Evolutionary conservation across 2,329 filamentous ascomycete genomes (phyloP), one percentile per base, ranked within the genome.

Genomic region (Curvularia sp.): DNA sequence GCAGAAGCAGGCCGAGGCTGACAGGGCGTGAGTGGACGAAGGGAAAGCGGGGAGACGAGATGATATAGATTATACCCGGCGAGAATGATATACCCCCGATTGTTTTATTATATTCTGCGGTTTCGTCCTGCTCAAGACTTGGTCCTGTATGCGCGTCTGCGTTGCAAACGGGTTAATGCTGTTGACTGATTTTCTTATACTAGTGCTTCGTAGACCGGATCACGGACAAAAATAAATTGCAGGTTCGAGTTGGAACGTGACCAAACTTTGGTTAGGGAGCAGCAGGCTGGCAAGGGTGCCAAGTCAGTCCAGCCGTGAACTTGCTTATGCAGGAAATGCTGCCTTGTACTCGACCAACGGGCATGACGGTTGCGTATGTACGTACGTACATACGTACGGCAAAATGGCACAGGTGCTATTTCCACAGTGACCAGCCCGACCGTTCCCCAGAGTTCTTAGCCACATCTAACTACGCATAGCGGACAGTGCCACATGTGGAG

Each of bases 1-100:
- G 55, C 80, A 89, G 78, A 93, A 92, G 85, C 82, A 91, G 82
- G 85, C 55, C 7, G 61, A 71, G 59, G 25, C 46, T 13, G 55
- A 57, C 5, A 49, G 23, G 49, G 8, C 42, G 19, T 55, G 25
- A 42, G 43, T 10, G n/a, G 5, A 8, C 9, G 30, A 32, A 5
- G 0, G 28, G 13, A 2, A 23, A 9, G 39, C 6, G 13, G 39
- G 30, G 30, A 10, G 30, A 32, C n/a, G n/a, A n/a, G n/a, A n/a
- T n/a, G 34, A 38, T 38, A 28, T 19, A 15, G 21, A 46, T 46
- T 45, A 57, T 57, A 53, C 43, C 49, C 32, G 3, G 30, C n/a
- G 32, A n/a, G 32, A 36, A 36, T 36, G 32, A 36, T 36, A 47
- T 41, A 50, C 48, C 48, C 48, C 13, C 19, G 30, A 27, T 53